Percentiles rank a stretch among this genome's conserved stretches.
Conservation (phyloP, 768 basidiomycete species). For the Macrolepiota fuliginosa region DNA sequence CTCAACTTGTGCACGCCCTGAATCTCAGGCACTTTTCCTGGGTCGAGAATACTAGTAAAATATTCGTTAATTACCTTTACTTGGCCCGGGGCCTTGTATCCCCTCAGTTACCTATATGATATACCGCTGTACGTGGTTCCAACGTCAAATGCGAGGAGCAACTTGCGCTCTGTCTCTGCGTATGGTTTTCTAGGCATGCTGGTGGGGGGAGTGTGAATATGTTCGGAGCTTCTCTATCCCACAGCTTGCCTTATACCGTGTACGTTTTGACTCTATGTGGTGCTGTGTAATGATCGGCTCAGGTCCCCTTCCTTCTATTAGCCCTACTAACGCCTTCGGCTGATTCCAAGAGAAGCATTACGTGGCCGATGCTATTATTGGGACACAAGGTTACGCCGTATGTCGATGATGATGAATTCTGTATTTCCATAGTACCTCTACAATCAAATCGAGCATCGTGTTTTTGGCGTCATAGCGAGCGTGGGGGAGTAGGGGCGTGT, state of each 20-base stretch:
- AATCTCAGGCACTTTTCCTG: constrained; percentile 24
- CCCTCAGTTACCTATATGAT: constrained; percentile 12
- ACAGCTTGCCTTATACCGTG: neutral
- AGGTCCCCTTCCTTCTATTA: no score
- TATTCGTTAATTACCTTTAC: neutral
- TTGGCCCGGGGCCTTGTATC: no score
- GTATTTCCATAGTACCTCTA: no score
- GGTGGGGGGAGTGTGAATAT: neutral
- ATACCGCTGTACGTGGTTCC: constrained; percentile 17
- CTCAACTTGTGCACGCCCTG: constrained; percentile 23
- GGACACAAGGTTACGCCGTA: no score
- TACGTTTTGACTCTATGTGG: no score
- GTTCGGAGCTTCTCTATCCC: neutral
- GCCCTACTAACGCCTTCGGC: no score
- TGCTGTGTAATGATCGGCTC: no score
- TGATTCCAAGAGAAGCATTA: no score
- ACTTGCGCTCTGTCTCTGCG: constrained; percentile 2
- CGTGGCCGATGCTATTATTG: no score
- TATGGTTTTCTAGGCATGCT: constrained; percentile 7
- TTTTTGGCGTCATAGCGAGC: neutral
- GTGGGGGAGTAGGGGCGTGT: no score
- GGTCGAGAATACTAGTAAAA: constrained; percentile 22
- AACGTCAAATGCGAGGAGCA: constrained; percentile 16
- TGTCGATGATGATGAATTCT: no score
- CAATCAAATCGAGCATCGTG: neutral